Percentiles rank a stretch among this genome's conserved stretches.
These are phyloP conservation scores for Colletotrichum filicis DNA, from an alignment of 2,329 filamentous ascomycete genomes.

Conservation along the genomic window DNA sequence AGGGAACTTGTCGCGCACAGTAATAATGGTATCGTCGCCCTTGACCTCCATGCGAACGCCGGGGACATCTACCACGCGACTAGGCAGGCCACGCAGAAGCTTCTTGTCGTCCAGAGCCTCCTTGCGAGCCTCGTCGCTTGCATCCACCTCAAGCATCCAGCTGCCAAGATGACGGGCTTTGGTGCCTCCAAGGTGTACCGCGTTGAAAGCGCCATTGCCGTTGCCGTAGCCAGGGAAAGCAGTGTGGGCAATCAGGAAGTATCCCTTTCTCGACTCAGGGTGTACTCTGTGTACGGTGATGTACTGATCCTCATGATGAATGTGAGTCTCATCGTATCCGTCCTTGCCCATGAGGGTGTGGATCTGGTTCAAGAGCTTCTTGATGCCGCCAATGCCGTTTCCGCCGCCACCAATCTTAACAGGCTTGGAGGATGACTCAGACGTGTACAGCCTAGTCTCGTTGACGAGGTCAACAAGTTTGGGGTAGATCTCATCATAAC, in stretches of 20 bases:
- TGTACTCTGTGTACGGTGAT: slow-evolving; percentile 97
- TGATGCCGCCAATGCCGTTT: slow-evolving; percentile 88
- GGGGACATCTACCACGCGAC: slow-evolving; percentile 78
- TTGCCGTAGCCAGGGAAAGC: slow-evolving; percentile 92
- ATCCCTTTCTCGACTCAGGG: slow-evolving; percentile 89
- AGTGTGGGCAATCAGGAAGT: slow-evolving; percentile 95
- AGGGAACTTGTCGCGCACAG: slow-evolving; percentile 84
- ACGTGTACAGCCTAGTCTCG: slow-evolving; percentile 86
- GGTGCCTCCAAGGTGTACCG: slow-evolving; percentile 85
- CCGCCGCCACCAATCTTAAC: slow-evolving; percentile 77
- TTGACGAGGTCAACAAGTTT: slow-evolving; percentile 92
- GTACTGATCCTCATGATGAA: slow-evolving; percentile 96
- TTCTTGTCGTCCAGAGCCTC: slow-evolving; percentile 75
- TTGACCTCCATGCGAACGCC: slow-evolving; percentile 79
- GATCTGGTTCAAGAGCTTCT: slow-evolving; percentile 93
- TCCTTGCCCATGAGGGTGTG: slow-evolving; percentile 97
- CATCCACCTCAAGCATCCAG: slow-evolving; percentile 92
- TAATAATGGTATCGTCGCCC: slow-evolving; percentile 81
- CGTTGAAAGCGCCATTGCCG: slow-evolving; percentile 81
- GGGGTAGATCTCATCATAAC: slow-evolving; percentile 97
- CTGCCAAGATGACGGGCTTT: slow-evolving; percentile 87
- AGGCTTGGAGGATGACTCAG: slow-evolving; percentile 73
- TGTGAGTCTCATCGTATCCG: slow-evolving; percentile 93
- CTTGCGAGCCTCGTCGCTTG: slow-evolving; percentile 75
- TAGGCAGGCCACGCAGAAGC: slow-evolving; percentile 84